phyloP scores from a whole-genome alignment of 139 green algal genomes.

The Coccomyxa sp. region DNA sequence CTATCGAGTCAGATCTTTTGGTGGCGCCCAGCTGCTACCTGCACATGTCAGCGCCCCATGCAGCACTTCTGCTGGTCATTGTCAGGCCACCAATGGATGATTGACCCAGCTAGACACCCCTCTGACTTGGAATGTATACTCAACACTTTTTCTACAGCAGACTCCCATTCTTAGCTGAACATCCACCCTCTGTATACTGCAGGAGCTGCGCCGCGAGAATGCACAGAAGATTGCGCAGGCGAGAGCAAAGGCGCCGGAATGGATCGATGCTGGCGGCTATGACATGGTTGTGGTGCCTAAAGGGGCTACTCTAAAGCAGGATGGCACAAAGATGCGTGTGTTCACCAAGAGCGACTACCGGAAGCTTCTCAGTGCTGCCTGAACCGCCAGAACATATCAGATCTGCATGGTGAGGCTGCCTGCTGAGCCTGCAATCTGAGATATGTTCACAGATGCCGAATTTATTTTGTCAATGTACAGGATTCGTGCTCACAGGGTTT shows the following conservation, averaged over 20 bases:
- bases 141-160: not conserved
- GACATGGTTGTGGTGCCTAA: slow-evolving; percentile 35
- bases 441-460: no score
- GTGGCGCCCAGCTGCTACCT: no score
- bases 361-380: not conserved
- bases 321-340: slow-evolving; percentile 32
- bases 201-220: slow-evolving; percentile 8
- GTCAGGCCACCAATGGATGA: not conserved
- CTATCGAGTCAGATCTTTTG: no score
- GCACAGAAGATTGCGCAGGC: not conserved
- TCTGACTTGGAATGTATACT: not conserved
- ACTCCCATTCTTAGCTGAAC: not conserved
- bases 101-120: not conserved
- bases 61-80: no score
- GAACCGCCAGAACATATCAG: no score
- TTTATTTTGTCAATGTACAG: no score
- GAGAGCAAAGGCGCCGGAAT: not conserved
- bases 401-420: no score
- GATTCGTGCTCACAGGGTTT: no score
- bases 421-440: no score
- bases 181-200: not conserved
- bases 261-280: slow-evolving; percentile 21
- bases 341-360: slow-evolving; percentile 36
- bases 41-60: no score
- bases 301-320: slow-evolving; percentile 18